A percentile compares a stretch with the other conserved stretches of the same genome.
Evolutionary conservation across 2,329 filamentous ascomycete species (phyloP).

Genomic region (Macrophomina pseudophaseolina): DNA sequence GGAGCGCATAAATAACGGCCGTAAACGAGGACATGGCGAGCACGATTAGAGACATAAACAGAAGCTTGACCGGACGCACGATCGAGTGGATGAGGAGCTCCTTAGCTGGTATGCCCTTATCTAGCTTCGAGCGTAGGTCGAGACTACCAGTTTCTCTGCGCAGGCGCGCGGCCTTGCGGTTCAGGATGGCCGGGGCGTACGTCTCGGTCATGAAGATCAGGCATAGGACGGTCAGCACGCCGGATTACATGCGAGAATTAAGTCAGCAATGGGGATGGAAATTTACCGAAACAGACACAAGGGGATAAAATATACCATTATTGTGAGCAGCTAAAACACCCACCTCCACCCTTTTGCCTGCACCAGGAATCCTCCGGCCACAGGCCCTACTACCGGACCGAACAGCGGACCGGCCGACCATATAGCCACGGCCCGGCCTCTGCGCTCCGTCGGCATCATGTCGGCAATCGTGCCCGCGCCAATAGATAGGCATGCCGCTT

Average conservation of each 20-base stretch:
- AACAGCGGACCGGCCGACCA: slow-evolving; percentile 38
- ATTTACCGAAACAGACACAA: no score
- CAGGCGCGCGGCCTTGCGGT: no score
- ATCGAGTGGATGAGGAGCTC: no score
- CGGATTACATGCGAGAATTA: no score
- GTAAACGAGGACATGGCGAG: slow-evolving; percentile 55
- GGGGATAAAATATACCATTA: no score
- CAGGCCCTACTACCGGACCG: slow-evolving; percentile 39
- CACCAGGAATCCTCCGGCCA: slow-evolving; percentile 42
- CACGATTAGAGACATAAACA: slow-evolving; percentile 62
- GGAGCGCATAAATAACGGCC: slow-evolving; percentile 52
- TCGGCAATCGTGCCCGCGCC: slow-evolving; percentile 34
- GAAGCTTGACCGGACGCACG: slow-evolving; percentile 62
- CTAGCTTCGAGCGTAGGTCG: no score
- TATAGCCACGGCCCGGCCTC: slow-evolving; percentile 31
- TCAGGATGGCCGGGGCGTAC: no score
- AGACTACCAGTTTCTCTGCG: no score
- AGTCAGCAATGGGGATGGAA: no score
- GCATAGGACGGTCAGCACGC: no score
- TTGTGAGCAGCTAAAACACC: slow-evolving; percentile 43
- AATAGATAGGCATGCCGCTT: slow-evolving; percentile 31
- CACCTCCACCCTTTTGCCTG: slow-evolving; percentile 41
- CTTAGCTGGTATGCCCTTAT: no score
- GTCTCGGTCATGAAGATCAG: no score
- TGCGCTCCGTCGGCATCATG: slow-evolving; percentile 33